Evolutionary conservation across 805 yeast genomes (phyloP).

Genomic region (Saturnispora galanensis): DNA sequence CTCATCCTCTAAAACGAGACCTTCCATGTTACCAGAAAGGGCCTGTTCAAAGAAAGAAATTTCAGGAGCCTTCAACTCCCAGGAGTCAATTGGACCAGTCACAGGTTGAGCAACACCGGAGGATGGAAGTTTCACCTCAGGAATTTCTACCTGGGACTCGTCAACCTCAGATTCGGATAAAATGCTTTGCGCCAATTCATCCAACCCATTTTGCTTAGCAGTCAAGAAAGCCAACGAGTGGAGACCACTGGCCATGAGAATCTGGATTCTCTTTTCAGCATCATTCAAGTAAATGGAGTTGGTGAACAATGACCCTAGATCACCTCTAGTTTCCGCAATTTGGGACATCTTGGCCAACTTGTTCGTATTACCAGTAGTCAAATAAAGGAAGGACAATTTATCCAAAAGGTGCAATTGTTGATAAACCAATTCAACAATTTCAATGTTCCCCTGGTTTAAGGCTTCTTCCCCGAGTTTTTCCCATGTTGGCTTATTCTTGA

Average conservation of each 20-base stretch:
- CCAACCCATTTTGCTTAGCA: constrained; percentile 79
- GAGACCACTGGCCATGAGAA: constrained; percentile 70
- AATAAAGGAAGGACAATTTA: constrained; percentile 79
- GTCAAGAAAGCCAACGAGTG: constrained; percentile 85
- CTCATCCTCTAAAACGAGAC: constrained; percentile 32
- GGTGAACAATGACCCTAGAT: constrained; percentile 68
- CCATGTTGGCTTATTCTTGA: constrained; percentile 67
- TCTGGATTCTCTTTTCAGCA: constrained; percentile 61
- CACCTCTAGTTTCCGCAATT: constrained; percentile 84
- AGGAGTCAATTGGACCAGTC: constrained; percentile 39
- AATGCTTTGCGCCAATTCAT: constrained; percentile 62
- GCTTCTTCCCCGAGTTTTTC: constrained; percentile 79
- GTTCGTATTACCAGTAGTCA: constrained; percentile 69
- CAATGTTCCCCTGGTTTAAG: constrained; percentile 76
- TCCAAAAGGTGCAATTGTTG: constrained; percentile 84
- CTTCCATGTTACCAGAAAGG: constrained; percentile 65
- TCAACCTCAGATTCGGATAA: constrained; percentile 60
- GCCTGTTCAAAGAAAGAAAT: constrained; percentile 82
- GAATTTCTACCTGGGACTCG: constrained; percentile 45
- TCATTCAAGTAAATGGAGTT: constrained; percentile 73
- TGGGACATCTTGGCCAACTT: constrained; percentile 77
- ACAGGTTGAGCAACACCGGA: constrained; percentile 40
- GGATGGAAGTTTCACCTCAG: constrained; percentile 27
- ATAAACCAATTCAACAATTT: constrained; percentile 75
- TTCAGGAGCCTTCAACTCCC: constrained; percentile 75